Base-by-base conservation (phyloP, 2,329 filamentous ascomycete genomes). In the Aspergillus novofumigatus region DNA sequence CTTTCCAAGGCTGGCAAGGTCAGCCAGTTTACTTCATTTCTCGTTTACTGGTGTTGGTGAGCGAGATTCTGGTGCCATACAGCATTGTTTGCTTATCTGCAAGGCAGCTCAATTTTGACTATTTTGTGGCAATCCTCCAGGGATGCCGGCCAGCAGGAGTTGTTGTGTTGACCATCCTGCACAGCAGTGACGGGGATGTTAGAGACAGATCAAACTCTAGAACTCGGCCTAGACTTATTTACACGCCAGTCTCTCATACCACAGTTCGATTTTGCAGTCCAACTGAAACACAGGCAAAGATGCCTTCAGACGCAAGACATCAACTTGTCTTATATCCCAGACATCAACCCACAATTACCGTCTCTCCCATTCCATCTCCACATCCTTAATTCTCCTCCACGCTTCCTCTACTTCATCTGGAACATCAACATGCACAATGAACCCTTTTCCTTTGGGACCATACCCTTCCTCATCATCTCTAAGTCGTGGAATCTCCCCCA, bases 391-490 rank as follows among this genome's bases (percentile, higher is more conserved):
- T 51, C 59, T 52, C 49, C 21, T 55, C 70, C 72, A 77, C 17
- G 76, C 74, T 8, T 51, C 57, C 52, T 76, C 69, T 14, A 78
- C 68, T 3, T 69, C 64, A 2, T 41, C 53, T 0, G 76, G 75
- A 47, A 80, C 64, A 61, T 77, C 72, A 14, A 80, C 75, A 66
- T 80, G 77, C 6, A 62, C 60, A 56, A 80, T 79, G 53, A 78
- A 80, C 0, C 68, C 70, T 41, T 71, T 75, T 2, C 78, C 78
- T 10, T 59, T 67, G 0, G 78, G 78, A 8, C 78, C 78, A 66
- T 80, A 80, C 1, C 77, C 76, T 9, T 70, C 54, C 42, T 66
- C 61, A 59, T 79, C 73, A 59, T 80, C 77, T 47, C 75, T 67
- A 51, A 80, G 51, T 29, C 78, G 67, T 1, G 76, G 75, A 10